Percentiles rank a stretch among this genome's conserved stretches.
Evolutionary conservation across 1,284 basidiomycete species (phyloP).

Genomic region (Gymnopus androsaceus): DNA sequence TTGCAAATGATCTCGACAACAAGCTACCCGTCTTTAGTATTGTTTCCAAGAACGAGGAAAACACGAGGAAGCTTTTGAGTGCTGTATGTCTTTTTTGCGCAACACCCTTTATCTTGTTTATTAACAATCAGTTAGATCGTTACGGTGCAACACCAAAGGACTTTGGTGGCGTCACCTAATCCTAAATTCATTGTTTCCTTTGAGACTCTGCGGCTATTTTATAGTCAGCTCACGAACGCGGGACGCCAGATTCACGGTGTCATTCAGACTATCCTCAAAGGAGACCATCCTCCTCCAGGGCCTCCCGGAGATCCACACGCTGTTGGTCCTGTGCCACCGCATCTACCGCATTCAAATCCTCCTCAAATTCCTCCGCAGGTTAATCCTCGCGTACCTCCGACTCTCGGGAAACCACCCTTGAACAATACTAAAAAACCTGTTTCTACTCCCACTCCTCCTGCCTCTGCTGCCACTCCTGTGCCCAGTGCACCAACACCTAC

Average conservation of each 20-base stretch:
- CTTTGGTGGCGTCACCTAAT: constrained; percentile 40
- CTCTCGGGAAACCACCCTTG: constrained; percentile 19
- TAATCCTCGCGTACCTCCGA: constrained; percentile 12
- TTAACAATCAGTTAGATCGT: constrained; percentile 41
- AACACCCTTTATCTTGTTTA: constrained; percentile 19
- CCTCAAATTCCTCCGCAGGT: not conserved
- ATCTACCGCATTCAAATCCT: constrained; percentile 29
- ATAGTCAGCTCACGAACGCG: constrained; percentile 43
- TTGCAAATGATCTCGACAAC: constrained; percentile 46
- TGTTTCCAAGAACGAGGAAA: constrained; percentile 46
- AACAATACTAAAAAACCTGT: constrained; percentile 16
- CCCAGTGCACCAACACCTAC: constrained; percentile 53
- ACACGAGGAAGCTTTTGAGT: constrained; percentile 47
- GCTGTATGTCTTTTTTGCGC: constrained; percentile 47
- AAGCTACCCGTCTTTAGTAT: constrained; percentile 51
- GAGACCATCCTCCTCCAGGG: constrained; percentile 19
- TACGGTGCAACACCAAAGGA: constrained; percentile 53
- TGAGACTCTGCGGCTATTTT: constrained; percentile 47
- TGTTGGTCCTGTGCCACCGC: constrained; percentile 23
- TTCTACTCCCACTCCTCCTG: constrained; percentile 40
- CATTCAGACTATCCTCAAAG: constrained; percentile 18
- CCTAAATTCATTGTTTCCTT: constrained; percentile 55
- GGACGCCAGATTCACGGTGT: constrained; percentile 40
- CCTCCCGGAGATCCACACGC: not conserved
- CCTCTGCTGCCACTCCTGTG: constrained; percentile 53